phyloP scores from a whole-genome alignment of 1,284 basidiomycete species.

The Heterobasidion parviporum region DNA sequence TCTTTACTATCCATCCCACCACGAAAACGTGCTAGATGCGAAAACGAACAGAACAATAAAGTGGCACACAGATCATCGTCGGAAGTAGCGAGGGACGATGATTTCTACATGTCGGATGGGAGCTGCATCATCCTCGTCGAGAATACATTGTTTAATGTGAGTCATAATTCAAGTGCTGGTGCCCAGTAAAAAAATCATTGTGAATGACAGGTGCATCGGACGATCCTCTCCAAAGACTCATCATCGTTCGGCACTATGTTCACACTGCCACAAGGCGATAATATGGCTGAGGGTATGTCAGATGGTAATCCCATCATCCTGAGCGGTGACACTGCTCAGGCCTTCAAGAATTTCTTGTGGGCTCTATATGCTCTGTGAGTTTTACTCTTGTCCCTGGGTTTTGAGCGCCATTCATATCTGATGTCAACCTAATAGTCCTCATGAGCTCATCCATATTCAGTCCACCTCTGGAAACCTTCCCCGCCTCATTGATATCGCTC shows the following conservation, averaged over 20 bases:
- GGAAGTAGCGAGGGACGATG: slow-evolving; percentile 16
- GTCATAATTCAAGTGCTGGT: slow-evolving; percentile 4
- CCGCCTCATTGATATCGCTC: slow-evolving; percentile 52
- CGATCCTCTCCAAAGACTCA: slow-evolving; percentile 50
- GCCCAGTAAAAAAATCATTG: background rate
- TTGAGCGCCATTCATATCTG: background rate
- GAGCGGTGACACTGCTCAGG: slow-evolving; percentile 45
- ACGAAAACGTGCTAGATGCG: slow-evolving; percentile 15
- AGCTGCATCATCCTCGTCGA: slow-evolving; percentile 25
- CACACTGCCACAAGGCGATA: slow-evolving; percentile 44
- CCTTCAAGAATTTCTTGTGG: slow-evolving; percentile 59
- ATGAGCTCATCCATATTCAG: slow-evolving; percentile 39
- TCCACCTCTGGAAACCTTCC: slow-evolving; percentile 39
- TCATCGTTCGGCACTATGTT: slow-evolving; percentile 61
- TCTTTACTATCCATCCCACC: slow-evolving; percentile 9
- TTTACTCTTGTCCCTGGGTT: background rate
- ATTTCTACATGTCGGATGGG: slow-evolving; percentile 26
- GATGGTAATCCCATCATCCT: slow-evolving; percentile 59
- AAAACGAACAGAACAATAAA: slow-evolving; percentile 10
- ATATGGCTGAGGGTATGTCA: slow-evolving; percentile 41
- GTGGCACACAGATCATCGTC: background rate
- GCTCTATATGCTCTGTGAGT: slow-evolving; percentile 52
- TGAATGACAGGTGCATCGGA: slow-evolving; percentile 48
- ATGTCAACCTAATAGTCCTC: slow-evolving; percentile 33
- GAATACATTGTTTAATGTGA: slow-evolving; percentile 27